phyloP scores from a whole-genome alignment of 2,329 filamentous ascomycete species.

The Cladorrhinum sp. region DNA sequence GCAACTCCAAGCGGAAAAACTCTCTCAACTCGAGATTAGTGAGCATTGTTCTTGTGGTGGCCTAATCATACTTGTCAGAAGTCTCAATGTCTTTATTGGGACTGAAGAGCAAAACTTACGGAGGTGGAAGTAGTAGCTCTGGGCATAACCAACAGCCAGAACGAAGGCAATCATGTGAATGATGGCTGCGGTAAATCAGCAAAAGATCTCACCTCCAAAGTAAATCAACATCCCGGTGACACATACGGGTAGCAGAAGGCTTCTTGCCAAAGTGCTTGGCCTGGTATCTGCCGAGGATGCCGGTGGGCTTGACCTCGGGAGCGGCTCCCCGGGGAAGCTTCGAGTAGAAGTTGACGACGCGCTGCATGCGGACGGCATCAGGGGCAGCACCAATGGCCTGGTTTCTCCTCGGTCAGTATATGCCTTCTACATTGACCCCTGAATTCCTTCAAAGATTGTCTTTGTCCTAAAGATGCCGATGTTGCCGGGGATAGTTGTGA shows the following conservation, averaged over 20 bases:
- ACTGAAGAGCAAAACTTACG: conserved; percentile 59
- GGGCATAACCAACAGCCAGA: conserved; percentile 81
- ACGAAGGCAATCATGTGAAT: conserved; percentile 80
- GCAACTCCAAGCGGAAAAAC: conserved; percentile 19
- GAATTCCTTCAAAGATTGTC: too few species aligned
- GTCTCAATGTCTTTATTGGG: conserved; percentile 13
- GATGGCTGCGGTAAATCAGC: conserved; percentile 61
- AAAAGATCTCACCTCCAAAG: not conserved
- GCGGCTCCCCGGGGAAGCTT: conserved; percentile 92
- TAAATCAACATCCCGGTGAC: not conserved
- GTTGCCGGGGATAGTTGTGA: not conserved
- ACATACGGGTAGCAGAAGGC: conserved; percentile 80
- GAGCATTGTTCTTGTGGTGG: conserved; percentile 99
- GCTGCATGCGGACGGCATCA: conserved; percentile 96
- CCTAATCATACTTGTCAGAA: conserved; percentile 51
- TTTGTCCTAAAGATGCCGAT: not conserved
- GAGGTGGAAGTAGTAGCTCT: conserved; percentile 99
- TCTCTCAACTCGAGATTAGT: conserved; percentile 57
- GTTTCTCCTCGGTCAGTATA: conserved; percentile 36
- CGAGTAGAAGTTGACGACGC: conserved; percentile 98
- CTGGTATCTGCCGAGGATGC: conserved; percentile 85
- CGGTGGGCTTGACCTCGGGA: conserved; percentile 76
- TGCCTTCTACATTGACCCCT: not conserved
- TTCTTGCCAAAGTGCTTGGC: conserved; percentile 95
- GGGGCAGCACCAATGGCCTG: conserved; percentile 92